These are phyloP conservation scores for Colletotrichum tropicale DNA, from an alignment of 2,329 filamentous ascomycete genomes.

Conservation along the genomic window DNA sequence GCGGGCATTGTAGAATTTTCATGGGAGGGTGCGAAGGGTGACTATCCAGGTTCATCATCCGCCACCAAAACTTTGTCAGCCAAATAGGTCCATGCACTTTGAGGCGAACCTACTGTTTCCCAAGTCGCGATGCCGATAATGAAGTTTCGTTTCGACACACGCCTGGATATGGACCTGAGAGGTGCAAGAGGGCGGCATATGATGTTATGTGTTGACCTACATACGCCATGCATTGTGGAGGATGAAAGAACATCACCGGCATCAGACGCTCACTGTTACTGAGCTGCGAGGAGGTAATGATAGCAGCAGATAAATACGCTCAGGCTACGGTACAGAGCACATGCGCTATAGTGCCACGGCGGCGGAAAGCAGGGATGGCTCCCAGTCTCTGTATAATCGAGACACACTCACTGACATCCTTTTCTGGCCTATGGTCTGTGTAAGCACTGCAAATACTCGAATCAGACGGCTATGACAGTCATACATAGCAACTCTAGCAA, in stretches of 20 bases:
- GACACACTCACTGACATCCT: background rate
- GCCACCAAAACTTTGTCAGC: background rate
- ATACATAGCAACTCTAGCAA: background rate
- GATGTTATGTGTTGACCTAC: background rate
- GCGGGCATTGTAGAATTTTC: background rate
- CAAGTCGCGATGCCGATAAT: rapidly evolving
- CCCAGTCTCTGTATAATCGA: background rate
- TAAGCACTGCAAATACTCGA: rapidly evolving
- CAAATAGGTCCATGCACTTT: too few relatives aligned
- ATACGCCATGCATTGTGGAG: background rate
- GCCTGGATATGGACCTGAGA: rapidly evolving
- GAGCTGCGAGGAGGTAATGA: background rate
- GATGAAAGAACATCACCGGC: background rate
- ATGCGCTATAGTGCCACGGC: background rate
- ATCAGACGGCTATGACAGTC: rapidly evolving
- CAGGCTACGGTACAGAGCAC: background rate
- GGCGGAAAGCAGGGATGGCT: background rate
- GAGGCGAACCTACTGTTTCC: background rate
- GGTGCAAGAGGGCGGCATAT: background rate
- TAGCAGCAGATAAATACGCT: background rate
- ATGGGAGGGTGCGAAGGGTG: rapidly evolving
- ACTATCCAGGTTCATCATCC: background rate
- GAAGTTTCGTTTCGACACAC: rapidly evolving
- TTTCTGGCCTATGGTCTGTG: background rate
- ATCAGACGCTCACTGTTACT: background rate